Percentiles rank a stretch among this genome's conserved stretches.
Conservation (phyloP, 225 moss, liverwort and hornwort species). For the Antitrichia curtipendula region DNA sequence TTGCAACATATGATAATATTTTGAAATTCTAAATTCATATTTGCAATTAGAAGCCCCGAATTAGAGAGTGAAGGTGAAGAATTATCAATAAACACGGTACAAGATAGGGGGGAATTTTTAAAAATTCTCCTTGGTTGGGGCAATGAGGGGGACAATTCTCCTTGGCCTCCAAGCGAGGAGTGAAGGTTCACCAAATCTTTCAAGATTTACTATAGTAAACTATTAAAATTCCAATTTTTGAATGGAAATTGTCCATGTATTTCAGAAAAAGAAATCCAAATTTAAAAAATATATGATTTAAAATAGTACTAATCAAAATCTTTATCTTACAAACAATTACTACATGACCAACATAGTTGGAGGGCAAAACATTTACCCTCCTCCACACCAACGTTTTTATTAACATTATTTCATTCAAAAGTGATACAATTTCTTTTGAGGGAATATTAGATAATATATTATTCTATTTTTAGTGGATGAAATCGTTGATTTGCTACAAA, state of each 20-base stretch:
- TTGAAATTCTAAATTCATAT: no score
- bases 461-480: neutral
- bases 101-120: no score
- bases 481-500: neutral
- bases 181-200: neutral
- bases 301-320: neutral
- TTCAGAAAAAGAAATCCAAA: neutral
- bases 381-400: accelerated
- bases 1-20: no score
- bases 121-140: no score
- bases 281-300: neutral
- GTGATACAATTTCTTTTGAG: no score
- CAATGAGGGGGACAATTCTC: no score
- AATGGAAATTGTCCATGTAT: no score
- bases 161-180: accelerated
- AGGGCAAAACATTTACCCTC: accelerated
- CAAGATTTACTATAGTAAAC: neutral
- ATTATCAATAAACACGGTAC: no score
- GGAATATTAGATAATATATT: neutral
- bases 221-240: no score
- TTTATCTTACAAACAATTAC: neutral
- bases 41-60: no score
- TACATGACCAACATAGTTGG: accelerated
- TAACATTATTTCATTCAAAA: accelerated
- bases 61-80: no score